Base-by-base conservation (phyloP, 495 filamentous ascomycete species). In the Aspergillus homomorphus region DNA sequence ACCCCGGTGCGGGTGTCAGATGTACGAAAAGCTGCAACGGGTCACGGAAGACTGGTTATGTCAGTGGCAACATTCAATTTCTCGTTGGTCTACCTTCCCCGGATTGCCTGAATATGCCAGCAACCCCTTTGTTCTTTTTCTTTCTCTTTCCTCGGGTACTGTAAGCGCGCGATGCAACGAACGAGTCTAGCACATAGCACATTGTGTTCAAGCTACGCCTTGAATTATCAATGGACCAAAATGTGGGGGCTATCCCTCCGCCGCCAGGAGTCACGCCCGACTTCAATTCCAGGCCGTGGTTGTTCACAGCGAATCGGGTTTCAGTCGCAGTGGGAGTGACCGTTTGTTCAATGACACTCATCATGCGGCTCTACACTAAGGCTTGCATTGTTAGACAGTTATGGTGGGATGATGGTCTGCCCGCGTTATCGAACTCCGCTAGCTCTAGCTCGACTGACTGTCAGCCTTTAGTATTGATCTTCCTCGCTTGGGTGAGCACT, bases 381-480 rank as follows among this genome's bases (percentile, higher is more conserved):
- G 30, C 46, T 33, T 18, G 45, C 5, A 15, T 62, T 14, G 16
- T 59, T 51, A 43, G n/a, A 16, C 55, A 22, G 38, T 56, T 62
- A 10, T 62, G 60, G 60, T 52, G 52, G 51, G 56, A 62, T 49
- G 60, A 62, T 28, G 45, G 60, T 62, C 20, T 54, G 44, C 24
- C 43, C 21, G 42, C 24, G 21, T 54, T 18, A 12, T 38, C 18
- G 15, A 1, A 23, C 15, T 38, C 4, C 42, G 24, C 22, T 9
- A 28, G n/a, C 1, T 9, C 16, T 19, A 22, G n/a, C 12, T 46
- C 14, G 18, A 24, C 44, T 19, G 22, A 44, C 38, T 22, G 22
- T 5, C 10, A 8, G 23, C 26, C 22, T 30, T 2, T 19, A 58
- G 60, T 57, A 3, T 58, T 58, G 20, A 58, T 62, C 9, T 42